Conservation (phyloP, 2,329 filamentous ascomycete species). For the Elsinoe arachidis region DNA sequence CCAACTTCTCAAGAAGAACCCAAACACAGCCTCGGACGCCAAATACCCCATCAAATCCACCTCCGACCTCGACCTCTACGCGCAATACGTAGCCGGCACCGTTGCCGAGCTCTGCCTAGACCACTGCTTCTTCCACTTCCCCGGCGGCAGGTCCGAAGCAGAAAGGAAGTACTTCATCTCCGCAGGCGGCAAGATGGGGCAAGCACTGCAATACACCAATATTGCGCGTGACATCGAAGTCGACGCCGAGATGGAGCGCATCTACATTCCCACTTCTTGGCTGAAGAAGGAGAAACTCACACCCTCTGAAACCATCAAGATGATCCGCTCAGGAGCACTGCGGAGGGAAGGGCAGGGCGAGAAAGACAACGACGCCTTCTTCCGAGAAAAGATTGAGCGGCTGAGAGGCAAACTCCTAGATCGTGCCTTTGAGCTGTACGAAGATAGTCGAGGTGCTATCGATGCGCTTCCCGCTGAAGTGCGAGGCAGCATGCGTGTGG, state of each 20-base stretch:
- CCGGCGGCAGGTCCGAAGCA: slow-evolving; percentile 23
- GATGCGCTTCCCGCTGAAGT: slow-evolving; percentile 52
- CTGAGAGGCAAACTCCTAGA: slow-evolving; percentile 49
- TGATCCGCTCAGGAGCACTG: slow-evolving; percentile 6
- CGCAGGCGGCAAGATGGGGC: slow-evolving; percentile 58
- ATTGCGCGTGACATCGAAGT: slow-evolving; percentile 64
- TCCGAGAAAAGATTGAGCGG: slow-evolving; percentile 38
- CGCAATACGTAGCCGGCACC: slow-evolving; percentile 61
- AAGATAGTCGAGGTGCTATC: slow-evolving; percentile 47
- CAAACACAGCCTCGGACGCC: slow-evolving; percentile 10
- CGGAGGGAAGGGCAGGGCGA: slow-evolving; percentile 9
- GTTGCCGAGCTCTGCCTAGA: slow-evolving; percentile 61
- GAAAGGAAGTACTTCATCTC: slow-evolving; percentile 40
- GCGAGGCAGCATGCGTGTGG: slow-evolving; percentile 56
- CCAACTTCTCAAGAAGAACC: slow-evolving; percentile 14
- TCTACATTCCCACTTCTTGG: slow-evolving; percentile 61
- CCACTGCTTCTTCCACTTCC: slow-evolving; percentile 54
- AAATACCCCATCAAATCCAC: slow-evolving; percentile 51
- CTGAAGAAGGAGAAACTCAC: slow-evolving; percentile 49
- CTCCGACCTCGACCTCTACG: slow-evolving; percentile 53
- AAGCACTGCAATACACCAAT: slow-evolving; percentile 69
- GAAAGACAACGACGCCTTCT: slow-evolving; percentile 31
- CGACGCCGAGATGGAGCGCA: slow-evolving; percentile 56
- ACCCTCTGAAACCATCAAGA: slow-evolving; percentile 45
- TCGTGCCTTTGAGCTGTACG: slow-evolving; percentile 54